phyloP scores from a whole-genome alignment of 2,329 filamentous ascomycete species.

The Diplodia seriata region DNA sequence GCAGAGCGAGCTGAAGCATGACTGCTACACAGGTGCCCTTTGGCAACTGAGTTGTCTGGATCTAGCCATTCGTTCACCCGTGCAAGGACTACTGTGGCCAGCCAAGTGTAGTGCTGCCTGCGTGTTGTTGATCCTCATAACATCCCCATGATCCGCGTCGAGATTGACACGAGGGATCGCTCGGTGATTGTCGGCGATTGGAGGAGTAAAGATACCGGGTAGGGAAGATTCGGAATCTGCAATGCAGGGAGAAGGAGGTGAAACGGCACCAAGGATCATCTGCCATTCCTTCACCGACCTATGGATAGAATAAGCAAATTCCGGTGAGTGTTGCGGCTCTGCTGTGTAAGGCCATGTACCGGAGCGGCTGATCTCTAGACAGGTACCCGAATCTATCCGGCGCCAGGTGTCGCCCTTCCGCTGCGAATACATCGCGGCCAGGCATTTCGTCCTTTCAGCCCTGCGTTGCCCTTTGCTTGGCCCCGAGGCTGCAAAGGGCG shows the following conservation, averaged over 20 bases:
- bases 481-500: neutral
- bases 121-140: neutral
- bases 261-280: conserved; percentile 8
- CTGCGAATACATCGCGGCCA: neutral
- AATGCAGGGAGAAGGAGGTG: conserved; percentile 4
- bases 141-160: neutral
- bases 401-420: neutral
- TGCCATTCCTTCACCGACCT: conserved; percentile 1
- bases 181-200: neutral
- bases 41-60: conserved; percentile 1
- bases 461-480: neutral
- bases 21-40: neutral
- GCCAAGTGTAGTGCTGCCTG: neutral
- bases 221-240: neutral
- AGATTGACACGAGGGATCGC: neutral
- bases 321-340: conserved; percentile 24
- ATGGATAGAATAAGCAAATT: conserved; percentile 7
- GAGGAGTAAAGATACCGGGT: neutral
- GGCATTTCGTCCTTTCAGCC: neutral
- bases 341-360: neutral
- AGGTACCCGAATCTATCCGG: neutral
- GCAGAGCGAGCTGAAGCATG: neutral
- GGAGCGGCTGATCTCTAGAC: neutral
- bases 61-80: neutral
- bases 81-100: neutral